phyloP scores from a whole-genome alignment of 805 yeast genomes.

The Kockiozyma suomiensis region DNA sequence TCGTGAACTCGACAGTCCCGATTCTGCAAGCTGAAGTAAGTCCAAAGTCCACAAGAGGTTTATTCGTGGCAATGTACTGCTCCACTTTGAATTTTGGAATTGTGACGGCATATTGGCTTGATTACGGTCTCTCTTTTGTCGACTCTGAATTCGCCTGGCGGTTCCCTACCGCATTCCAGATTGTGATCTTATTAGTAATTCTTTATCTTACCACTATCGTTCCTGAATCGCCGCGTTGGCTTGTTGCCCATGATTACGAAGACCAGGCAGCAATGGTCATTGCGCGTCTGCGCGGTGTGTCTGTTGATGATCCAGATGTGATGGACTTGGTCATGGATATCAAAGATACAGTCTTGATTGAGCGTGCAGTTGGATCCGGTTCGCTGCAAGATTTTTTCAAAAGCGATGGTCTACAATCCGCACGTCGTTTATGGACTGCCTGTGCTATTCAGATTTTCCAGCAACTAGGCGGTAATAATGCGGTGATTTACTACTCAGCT shows the following conservation, averaged over 20 bases:
- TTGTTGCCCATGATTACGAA: not conserved
- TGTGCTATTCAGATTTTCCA: conserved; percentile 15
- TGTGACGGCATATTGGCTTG: conserved; percentile 42
- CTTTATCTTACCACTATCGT: conserved; percentile 46
- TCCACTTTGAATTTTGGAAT: conserved; percentile 41
- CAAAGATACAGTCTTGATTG: not conserved
- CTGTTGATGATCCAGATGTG: not conserved
- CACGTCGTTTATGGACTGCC: conserved; percentile 9
- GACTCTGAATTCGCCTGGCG: conserved; percentile 56
- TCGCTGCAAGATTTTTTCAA: not conserved
- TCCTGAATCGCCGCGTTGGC: conserved; percentile 33
- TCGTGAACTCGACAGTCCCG: conserved; percentile 49
- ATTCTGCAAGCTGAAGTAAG: conserved; percentile 37
- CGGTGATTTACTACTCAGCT: conserved; percentile 41
- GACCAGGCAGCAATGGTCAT: conserved; percentile 11
- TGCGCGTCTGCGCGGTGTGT: not conserved
- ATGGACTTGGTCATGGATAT: not conserved
- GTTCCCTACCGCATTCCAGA: conserved; percentile 61
- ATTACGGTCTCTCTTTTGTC: conserved; percentile 33
- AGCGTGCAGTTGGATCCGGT: not conserved
- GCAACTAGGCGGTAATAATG: conserved; percentile 30
- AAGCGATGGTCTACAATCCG: conserved; percentile 5
- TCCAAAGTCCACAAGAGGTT: conserved; percentile 36
- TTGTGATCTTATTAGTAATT: conserved; percentile 54
- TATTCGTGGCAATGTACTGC: conserved; percentile 34